Base-by-base conservation (phyloP, 106 monocot species). In the Dioscorea zingiberensis region DNA sequence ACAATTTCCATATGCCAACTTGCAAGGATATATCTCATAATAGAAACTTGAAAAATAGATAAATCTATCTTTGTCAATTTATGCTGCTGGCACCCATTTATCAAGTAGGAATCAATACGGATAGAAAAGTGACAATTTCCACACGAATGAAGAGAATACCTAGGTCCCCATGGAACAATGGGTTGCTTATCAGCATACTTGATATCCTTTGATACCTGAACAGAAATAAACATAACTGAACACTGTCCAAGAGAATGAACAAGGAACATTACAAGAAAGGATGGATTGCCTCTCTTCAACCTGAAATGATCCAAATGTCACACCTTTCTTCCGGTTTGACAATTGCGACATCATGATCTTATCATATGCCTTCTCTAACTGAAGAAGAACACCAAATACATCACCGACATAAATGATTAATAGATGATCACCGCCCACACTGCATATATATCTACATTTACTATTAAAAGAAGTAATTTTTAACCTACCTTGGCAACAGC, bases 151-250 rank as follows among this genome's bases (percentile, higher is more conserved):
- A 38, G 38, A 38, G 38, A 38, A 56, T 76, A 94, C 94, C 94
- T 94, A 3, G 94, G 94, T 21, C 84, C 90, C 94, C 94, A 94
- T 45, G 94, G 87, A 45, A 94, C 78, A 63, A 94, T 76, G 57
- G 94, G 94, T 17, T 85, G 84, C 45, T 94, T 87, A 74, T 94
- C 94, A 68, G 94, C 94, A 90, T 79, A 94, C 70, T 87, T 94
- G 62, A 94, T 87, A 78, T 94, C 94, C 79, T 94, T 90, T 2
- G 94, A 90, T 24, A 94, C 94, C 94, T 94, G 59, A 56, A 72
- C 63, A 21, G 54, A 17, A 22, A 51, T 63, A 44, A 18, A 2
- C 44, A 64, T 25, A 17, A 21, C 47, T 44, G n/a, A 55, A 44
- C 27, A 21, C 13, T 7, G 25, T n/a, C 11, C 7, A 26, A 25